Conservation (phyloP, 2,329 filamentous ascomycete species). For the Aschersonia sp. region DNA sequence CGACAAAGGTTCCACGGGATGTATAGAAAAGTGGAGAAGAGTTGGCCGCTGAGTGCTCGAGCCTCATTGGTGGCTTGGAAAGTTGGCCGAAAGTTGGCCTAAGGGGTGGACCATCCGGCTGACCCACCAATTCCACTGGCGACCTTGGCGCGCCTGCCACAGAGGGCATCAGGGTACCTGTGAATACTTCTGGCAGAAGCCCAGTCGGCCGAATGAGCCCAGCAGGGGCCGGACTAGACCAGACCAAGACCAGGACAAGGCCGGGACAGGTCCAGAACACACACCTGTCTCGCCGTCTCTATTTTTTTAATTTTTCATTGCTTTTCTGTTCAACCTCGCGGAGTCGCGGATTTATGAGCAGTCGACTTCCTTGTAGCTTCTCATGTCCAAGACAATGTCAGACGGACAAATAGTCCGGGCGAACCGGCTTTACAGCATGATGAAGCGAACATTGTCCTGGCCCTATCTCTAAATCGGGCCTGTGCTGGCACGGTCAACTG, state of each 20-base stretch:
- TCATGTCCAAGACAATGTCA: too few species aligned
- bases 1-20: not conserved
- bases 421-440: too few species aligned
- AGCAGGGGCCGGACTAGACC: too few species aligned
- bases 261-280: not conserved
- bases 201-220: not conserved
- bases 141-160: not conserved
- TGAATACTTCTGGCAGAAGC: not conserved
- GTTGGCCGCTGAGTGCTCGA: not conserved
- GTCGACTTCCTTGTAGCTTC: not conserved
- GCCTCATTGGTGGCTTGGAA: constrained; percentile 1
- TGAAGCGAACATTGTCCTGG: too few species aligned
- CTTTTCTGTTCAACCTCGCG: not conserved
- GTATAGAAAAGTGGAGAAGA: not conserved
- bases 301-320: too few species aligned
- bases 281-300: too few species aligned
- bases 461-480: too few species aligned
- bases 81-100: constrained; percentile 3
- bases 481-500: too few species aligned
- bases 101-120: not conserved
- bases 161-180: not conserved
- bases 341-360: constrained; percentile 1
- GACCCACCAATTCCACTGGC: not conserved
- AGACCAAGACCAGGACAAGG: not conserved
- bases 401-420: too few species aligned